Evolutionary conservation across 768 basidiomycete genomes (phyloP).

Genomic region (Podaxis sp.): DNA sequence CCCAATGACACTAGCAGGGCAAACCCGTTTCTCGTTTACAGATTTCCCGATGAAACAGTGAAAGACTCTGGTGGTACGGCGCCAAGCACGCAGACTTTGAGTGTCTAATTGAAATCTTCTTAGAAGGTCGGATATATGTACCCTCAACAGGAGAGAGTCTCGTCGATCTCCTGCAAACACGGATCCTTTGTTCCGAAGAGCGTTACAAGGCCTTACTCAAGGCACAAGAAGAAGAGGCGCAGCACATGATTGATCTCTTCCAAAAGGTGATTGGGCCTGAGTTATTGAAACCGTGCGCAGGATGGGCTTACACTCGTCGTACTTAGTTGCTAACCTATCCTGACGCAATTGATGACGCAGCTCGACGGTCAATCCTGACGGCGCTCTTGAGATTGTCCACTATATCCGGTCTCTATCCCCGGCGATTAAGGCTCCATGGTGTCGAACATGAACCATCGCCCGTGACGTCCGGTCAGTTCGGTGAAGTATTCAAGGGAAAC

Average conservation of each 20-base stretch:
- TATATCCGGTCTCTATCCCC: background rate
- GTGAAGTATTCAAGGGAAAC: constrained; percentile 27
- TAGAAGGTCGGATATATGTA: background rate
- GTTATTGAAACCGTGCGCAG: background rate
- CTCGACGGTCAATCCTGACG: background rate
- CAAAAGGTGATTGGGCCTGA: background rate
- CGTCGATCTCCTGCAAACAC: background rate
- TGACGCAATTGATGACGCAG: background rate
- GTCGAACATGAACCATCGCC: background rate
- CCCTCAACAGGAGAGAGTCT: background rate
- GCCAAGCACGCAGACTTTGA: background rate
- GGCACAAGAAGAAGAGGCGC: background rate
- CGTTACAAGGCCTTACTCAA: background rate
- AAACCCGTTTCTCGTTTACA: background rate
- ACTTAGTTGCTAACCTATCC: background rate
- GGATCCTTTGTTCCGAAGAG: background rate
- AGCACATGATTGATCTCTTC: background rate
- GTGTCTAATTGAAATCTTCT: background rate
- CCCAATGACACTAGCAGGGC: background rate
- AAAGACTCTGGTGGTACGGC: background rate
- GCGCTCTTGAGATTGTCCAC: background rate
- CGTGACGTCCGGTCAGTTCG: constrained; percentile 13
- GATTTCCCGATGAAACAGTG: background rate
- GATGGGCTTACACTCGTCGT: background rate
- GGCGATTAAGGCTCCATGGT: background rate